A percentile compares a stretch with the other conserved stretches of the same genome.
phyloP scores from a whole-genome alignment of 2,329 filamentous ascomycete genomes.

The Xylariomycetidae sp. region DNA sequence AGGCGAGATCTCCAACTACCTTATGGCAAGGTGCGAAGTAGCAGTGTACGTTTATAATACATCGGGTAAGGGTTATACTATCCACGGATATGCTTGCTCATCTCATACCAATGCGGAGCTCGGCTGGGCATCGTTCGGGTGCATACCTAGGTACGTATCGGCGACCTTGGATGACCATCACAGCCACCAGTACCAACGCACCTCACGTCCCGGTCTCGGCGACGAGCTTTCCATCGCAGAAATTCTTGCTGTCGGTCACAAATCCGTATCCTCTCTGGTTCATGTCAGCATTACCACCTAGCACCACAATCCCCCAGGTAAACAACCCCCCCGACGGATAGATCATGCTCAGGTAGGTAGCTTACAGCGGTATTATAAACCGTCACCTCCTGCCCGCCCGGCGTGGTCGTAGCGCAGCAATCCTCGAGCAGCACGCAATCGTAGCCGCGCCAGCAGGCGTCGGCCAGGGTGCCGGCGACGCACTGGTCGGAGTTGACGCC shows the following conservation, averaged over 20 bases:
- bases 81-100: too few species aligned
- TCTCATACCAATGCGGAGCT: too few species aligned
- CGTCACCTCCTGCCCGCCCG: constrained; percentile 1
- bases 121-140: too few species aligned
- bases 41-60: too few species aligned
- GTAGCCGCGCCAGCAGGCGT: background rate
- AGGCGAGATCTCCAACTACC: too few species aligned
- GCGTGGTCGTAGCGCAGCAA: constrained; percentile 2
- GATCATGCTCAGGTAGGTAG: background rate
- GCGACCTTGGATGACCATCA: too few species aligned
- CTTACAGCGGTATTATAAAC: constrained; percentile 1
- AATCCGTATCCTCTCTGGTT: constrained; percentile 1
- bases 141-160: too few species aligned
- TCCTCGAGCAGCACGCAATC: constrained; percentile 1
- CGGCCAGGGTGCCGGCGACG: constrained; percentile 1
- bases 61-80: too few species aligned
- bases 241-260: background rate
- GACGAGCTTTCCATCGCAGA: background rate
- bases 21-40: too few species aligned
- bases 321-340: background rate
- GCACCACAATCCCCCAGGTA: background rate
- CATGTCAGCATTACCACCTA: background rate
- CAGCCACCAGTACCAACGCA: too few species aligned
- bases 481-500: constrained; percentile 2
- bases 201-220: too few species aligned